Evolutionary conservation across 208 protist species (phyloP).

Genomic region (Kentomonas sorsogonicus): DNA sequence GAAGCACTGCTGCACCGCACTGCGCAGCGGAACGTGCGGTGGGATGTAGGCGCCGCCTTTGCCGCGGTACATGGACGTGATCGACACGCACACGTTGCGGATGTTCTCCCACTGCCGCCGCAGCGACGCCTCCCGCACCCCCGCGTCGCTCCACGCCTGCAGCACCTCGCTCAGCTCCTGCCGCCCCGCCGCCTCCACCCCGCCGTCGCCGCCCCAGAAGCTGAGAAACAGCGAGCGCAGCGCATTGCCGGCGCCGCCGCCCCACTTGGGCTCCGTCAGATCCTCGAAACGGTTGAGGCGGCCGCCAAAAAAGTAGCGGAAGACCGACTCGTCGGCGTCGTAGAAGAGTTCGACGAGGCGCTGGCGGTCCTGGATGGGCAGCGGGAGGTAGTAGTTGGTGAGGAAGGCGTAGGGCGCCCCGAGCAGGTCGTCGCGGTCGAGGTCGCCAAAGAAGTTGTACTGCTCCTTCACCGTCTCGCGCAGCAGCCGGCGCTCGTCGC

Average conservation of each 20-base stretch:
- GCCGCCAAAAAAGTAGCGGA: constrained; percentile 71
- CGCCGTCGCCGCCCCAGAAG: constrained; percentile 15
- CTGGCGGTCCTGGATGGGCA: constrained; percentile 49
- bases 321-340: constrained; percentile 48
- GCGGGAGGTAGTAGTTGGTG: constrained; percentile 59
- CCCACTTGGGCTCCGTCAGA: constrained; percentile 10
- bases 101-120: constrained; percentile 80
- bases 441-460: constrained; percentile 64
- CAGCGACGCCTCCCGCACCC: constrained; percentile 21
- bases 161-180: constrained; percentile 18
- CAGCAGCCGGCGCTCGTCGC: constrained; percentile 24
- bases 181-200: constrained; percentile 16
- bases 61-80: constrained; percentile 67
- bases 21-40: constrained; percentile 40
- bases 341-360: constrained; percentile 77
- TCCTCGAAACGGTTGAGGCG: constrained; percentile 45
- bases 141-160: background rate
- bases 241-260: background rate
- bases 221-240: background rate
- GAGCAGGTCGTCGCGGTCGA: constrained; percentile 47
- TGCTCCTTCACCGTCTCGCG: constrained; percentile 71
- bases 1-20: constrained; percentile 75
- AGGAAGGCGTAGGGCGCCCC: constrained; percentile 77
- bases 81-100: constrained; percentile 58
- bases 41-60: constrained; percentile 63